phyloP scores from a whole-genome alignment of 1,284 basidiomycete species.

The Moesziomyces sp. region DNA sequence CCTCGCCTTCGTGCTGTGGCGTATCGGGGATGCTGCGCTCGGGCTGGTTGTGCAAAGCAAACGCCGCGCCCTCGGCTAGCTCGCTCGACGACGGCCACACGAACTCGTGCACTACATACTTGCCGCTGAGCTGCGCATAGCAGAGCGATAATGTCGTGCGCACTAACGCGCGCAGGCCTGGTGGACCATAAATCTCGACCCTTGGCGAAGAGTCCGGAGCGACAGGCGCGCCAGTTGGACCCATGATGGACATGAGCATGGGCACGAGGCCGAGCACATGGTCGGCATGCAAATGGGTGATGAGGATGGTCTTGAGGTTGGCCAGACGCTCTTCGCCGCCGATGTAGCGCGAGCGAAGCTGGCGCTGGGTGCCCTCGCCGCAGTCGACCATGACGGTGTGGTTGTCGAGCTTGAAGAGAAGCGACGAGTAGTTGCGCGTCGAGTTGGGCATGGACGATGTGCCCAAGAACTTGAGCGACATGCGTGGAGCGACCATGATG shows the following conservation, averaged over 20 bases:
- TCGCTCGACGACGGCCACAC: slow-evolving; percentile 47
- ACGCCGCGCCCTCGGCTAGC: slow-evolving; percentile 7
- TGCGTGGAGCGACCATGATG: slow-evolving; percentile 45
- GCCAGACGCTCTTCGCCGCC: slow-evolving; percentile 57
- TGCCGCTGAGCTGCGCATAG: slow-evolving; percentile 58
- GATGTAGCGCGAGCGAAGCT: slow-evolving; percentile 50
- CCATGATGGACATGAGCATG: slow-evolving; percentile 64
- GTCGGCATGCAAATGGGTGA: slow-evolving; percentile 65
- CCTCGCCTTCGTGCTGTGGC: slow-evolving; percentile 58
- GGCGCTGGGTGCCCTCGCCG: slow-evolving; percentile 65
- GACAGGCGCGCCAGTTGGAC: slow-evolving; percentile 33
- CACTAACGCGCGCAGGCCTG: slow-evolving; percentile 59
- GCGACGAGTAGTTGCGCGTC: slow-evolving; percentile 63
- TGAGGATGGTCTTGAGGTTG: slow-evolving; percentile 60
- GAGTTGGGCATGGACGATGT: slow-evolving; percentile 62
- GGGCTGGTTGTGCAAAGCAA: slow-evolving; percentile 26
- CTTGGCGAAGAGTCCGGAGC: slow-evolving; percentile 32
- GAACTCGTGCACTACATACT: slow-evolving; percentile 65
- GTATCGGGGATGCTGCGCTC: slow-evolving; percentile 45
- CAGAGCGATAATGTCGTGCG: slow-evolving; percentile 60
- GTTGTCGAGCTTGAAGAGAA: slow-evolving; percentile 59
- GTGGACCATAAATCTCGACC: slow-evolving; percentile 61
- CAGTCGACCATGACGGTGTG: slow-evolving; percentile 64
- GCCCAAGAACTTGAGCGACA: slow-evolving; percentile 62
- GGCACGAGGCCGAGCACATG: slow-evolving; percentile 63